Evolutionary conservation across 768 basidiomycete genomes (phyloP), one percentile per base, ranked within the genome.

Genomic region (Macrolepiota dolichaula): DNA sequence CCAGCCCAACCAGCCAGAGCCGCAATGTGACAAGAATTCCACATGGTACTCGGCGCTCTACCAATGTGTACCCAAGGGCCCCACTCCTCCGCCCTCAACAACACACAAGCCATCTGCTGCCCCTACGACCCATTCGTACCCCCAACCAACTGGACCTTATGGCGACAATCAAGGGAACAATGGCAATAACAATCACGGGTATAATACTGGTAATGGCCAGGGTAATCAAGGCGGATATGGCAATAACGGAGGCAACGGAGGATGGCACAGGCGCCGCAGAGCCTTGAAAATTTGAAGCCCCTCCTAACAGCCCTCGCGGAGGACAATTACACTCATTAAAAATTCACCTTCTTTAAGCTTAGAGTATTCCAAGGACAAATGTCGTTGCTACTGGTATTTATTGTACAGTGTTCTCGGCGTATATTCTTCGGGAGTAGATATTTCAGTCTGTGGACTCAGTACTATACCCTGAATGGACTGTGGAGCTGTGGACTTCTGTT

Each of bases 21-120:
- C 85, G 47, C 76, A 82, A 61, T 87, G 85, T 71, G 68, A 65
- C 11, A 70, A 65, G 12, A 75, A 74, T 49, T 82, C 79, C 76
- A 63, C 65, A 22, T 88, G 85, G 87, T 73, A 72, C 54, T 53
- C 68, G 4, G 66, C 70, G 10, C 67, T 77, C 40, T 67, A 79
- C 61, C 81, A 76, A 58, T 84, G 83, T 66, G 68, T 75, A 50
- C 75, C 73, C 9, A 61, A 57, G 57, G 65, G 77, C 66, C 57
- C 38, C 73, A 78, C 35, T 78, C 80, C 49, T 22, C 5, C 42
- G 65, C 66, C 49, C 57, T 25, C 52, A 15, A 59, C 42, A 6
- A 51, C 51, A 10, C 61, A 51, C 19, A 52, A 57, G 51, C 63
- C 63, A 32, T 55, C 63, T 37, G n/a, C 73, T 69, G 46, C 74